These are phyloP conservation scores for Phyllosticta ampelicida DNA, from an alignment of 2,329 filamentous ascomycete species.

Conservation along the genomic window DNA sequence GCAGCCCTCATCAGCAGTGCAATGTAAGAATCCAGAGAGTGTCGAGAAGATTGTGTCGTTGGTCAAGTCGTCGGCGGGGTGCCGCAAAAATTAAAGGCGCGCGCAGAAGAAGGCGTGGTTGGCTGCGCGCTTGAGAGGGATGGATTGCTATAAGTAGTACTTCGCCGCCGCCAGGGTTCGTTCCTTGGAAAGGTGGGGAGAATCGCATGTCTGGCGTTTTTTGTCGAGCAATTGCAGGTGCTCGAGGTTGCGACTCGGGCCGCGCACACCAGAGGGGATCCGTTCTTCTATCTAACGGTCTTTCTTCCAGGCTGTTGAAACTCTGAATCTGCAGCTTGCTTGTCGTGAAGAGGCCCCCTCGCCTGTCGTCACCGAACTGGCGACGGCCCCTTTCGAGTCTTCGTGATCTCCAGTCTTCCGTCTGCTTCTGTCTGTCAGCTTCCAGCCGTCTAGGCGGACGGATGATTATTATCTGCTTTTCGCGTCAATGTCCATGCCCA, in stretches of 20 bases:
- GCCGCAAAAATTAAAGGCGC: not conserved
- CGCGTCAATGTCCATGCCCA: no score
- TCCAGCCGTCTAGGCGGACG: no score
- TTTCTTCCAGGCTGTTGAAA: not conserved
- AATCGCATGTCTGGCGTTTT: not conserved
- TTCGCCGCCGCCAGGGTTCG: not conserved
- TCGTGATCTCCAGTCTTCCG: no score
- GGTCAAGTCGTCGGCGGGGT: not conserved
- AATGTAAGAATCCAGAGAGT: not conserved
- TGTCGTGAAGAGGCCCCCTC: no score
- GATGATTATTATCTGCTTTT: no score
- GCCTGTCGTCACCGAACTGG: no score
- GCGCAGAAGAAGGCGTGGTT: not conserved
- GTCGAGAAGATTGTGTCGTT: not conserved
- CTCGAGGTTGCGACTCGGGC: not conserved
- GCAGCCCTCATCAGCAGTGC: not conserved
- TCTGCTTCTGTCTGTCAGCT: no score
- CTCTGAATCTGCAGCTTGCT: no score
- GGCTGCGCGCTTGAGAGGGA: not conserved
- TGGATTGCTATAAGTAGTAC: not conserved
- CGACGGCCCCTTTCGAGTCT: no score
- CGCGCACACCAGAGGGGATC: not conserved
- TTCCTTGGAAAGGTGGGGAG: not conserved
- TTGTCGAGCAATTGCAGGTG: not conserved
- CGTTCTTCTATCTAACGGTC: not conserved